Conservation (phyloP, 495 filamentous ascomycete species). For the Aspergillus egyptiacus region DNA sequence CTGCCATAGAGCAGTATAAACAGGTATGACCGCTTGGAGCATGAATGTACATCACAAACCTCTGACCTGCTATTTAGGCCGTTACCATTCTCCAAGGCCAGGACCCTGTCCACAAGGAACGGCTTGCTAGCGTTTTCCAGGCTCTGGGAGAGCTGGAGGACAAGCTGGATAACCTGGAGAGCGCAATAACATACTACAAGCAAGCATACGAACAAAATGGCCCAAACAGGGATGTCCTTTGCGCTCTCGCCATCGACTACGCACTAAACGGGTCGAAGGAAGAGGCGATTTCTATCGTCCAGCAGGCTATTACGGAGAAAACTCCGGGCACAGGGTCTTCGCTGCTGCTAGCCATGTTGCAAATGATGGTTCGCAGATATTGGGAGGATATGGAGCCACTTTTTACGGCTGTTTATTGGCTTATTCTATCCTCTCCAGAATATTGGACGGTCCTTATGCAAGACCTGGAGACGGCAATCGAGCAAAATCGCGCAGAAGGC, state of each 20-base stretch:
- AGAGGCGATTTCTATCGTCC: conserved; percentile 6
- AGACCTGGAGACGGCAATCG: conserved; percentile 7
- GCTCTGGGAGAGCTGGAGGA: not conserved
- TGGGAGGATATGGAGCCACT: not conserved
- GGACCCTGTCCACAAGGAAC: conserved; percentile 10
- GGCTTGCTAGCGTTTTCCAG: not conserved
- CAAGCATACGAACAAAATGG: conserved; percentile 4
- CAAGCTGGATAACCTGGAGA: not conserved
- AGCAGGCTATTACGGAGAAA: conserved; percentile 4
- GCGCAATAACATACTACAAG: not conserved
- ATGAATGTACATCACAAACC: not conserved
- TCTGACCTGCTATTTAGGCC: conserved; percentile 3
- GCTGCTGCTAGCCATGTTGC: not conserved
- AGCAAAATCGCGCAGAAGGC: conserved; percentile 1
- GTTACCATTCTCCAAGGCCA: conserved; percentile 4
- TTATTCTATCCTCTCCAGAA: conserved; percentile 6
- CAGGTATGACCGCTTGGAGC: conserved; percentile 1
- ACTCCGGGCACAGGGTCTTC: not conserved
- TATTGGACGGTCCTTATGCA: not conserved
- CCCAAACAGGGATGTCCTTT: not conserved
- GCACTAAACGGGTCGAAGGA: not conserved
- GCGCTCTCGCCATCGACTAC: not conserved
- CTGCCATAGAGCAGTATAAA: conserved; percentile 11
- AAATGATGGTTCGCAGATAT: not conserved
- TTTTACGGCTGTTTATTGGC: not conserved